Percentiles rank a stretch among this genome's conserved stretches.
These are phyloP conservation scores for Fomitopsis serialis DNA, from an alignment of 768 basidiomycete species.

Conservation along the genomic window DNA sequence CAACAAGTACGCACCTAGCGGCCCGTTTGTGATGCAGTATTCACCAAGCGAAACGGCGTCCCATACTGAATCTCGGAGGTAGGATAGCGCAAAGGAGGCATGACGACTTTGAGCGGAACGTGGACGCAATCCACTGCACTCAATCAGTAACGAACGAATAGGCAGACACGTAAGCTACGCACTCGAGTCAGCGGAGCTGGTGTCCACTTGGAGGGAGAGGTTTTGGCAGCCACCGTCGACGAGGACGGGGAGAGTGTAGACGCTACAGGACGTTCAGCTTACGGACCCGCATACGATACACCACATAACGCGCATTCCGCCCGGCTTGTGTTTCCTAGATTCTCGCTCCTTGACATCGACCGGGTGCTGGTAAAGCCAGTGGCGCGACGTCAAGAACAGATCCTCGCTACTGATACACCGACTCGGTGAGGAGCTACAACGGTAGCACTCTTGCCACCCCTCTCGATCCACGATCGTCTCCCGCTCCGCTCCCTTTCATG, in stretches of 20 bases:
- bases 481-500: constrained; percentile 19
- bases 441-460: constrained; percentile 54
- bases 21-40: constrained; percentile 60
- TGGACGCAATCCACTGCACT: constrained; percentile 68
- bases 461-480: constrained; percentile 20
- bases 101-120: constrained; percentile 48
- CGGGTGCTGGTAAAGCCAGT: background rate
- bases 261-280: constrained; percentile 30
- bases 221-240: constrained; percentile 45
- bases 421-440: constrained; percentile 46
- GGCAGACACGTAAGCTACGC: constrained; percentile 19
- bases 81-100: constrained; percentile 52
- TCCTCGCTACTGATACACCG: constrained; percentile 58
- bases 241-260: constrained; percentile 57
- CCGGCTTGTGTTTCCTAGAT: no score
- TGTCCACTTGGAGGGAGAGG: constrained; percentile 69
- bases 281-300: no score
- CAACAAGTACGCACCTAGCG: constrained; percentile 46
- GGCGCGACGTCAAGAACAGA: background rate
- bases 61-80: constrained; percentile 63
- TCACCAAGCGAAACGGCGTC: constrained; percentile 58
- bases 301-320: no score
- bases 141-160: background rate
- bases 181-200: constrained; percentile 81
- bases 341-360: background rate